Evolutionary conservation across 768 basidiomycete species (phyloP).

Genomic region (Myochromella boudieri): DNA sequence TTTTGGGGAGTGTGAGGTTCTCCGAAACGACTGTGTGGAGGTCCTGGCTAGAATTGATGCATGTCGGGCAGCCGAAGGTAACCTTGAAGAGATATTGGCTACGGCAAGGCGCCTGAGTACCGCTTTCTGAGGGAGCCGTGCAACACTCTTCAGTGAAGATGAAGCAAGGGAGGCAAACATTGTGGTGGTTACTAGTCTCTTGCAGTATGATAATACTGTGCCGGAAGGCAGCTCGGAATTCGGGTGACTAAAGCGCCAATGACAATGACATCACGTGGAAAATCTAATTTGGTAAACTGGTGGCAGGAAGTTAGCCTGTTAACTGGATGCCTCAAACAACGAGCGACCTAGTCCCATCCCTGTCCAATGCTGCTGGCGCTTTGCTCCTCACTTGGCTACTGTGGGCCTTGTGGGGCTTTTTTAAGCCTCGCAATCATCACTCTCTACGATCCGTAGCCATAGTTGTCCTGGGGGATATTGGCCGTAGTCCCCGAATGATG

Average conservation of each 20-base stretch:
- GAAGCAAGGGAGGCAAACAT: too few species aligned
- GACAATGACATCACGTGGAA: slow-evolving; percentile 21
- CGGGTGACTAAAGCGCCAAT: slow-evolving; percentile 13
- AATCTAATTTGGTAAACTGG: background rate
- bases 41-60: slow-evolving; percentile 23
- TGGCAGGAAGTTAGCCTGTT: background rate
- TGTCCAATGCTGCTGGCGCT: slow-evolving; percentile 5
- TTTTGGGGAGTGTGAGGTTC: slow-evolving; percentile 15
- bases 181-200: too few species aligned
- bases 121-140: slow-evolving; percentile 8
- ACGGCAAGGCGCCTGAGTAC: background rate
- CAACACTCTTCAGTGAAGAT: slow-evolving; percentile 15
- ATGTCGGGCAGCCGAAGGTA: slow-evolving; percentile 17
- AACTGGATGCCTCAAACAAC: slow-evolving; percentile 7
- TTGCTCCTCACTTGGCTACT: slow-evolving; percentile 23
- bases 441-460: slow-evolving; percentile 76
- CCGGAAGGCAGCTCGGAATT: too few species aligned
- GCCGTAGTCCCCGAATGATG: slow-evolving; percentile 97
- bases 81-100: background rate
- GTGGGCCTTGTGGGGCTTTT: slow-evolving; percentile 32
- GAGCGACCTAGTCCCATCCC: slow-evolving; percentile 4
- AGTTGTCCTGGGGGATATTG: slow-evolving; percentile 93
- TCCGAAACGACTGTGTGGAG: slow-evolving; percentile 20
- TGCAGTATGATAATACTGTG: too few species aligned
- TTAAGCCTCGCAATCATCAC: slow-evolving; percentile 36